These are phyloP conservation scores for Pharnaceum exiguum DNA, from an alignment of 148 eudicot species.

Conservation along the genomic window DNA sequence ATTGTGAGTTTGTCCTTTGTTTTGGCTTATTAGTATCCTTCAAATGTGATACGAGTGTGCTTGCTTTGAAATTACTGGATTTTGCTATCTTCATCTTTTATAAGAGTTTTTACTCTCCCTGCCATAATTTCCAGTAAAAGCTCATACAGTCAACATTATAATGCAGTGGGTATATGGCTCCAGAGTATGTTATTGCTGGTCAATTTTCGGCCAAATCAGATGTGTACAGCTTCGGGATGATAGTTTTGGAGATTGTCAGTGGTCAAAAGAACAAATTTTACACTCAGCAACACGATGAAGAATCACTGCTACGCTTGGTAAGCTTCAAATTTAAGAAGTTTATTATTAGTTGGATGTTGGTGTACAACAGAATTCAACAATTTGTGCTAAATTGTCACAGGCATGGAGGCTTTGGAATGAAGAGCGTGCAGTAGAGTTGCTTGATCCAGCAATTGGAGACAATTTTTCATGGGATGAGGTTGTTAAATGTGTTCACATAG, in stretches of 20 bases:
- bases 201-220: constrained; percentile 31
- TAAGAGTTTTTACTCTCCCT: no score
- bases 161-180: constrained; percentile 35
- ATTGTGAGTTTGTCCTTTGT: not conserved
- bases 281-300: not conserved
- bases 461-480: constrained; percentile 17
- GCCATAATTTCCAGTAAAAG: not conserved
- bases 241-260: constrained; percentile 27
- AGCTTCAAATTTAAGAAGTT: not conserved
- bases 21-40: not conserved
- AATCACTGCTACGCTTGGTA: constrained; percentile 24
- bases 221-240: constrained; percentile 33
- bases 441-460: constrained; percentile 14
- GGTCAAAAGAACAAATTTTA: constrained; percentile 18
- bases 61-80: not conserved
- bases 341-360: not conserved
- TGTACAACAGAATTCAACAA: not conserved
- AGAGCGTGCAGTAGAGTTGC: constrained; percentile 6
- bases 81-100: not conserved
- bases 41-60: not conserved
- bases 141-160: not conserved
- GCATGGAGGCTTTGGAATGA: constrained; percentile 41
- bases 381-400: not conserved
- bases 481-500: constrained; percentile 28
- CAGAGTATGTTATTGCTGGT: constrained; percentile 27